Evolutionary conservation across 179 eudicot species (phyloP).

Genomic region (Patellifolia procumbens): DNA sequence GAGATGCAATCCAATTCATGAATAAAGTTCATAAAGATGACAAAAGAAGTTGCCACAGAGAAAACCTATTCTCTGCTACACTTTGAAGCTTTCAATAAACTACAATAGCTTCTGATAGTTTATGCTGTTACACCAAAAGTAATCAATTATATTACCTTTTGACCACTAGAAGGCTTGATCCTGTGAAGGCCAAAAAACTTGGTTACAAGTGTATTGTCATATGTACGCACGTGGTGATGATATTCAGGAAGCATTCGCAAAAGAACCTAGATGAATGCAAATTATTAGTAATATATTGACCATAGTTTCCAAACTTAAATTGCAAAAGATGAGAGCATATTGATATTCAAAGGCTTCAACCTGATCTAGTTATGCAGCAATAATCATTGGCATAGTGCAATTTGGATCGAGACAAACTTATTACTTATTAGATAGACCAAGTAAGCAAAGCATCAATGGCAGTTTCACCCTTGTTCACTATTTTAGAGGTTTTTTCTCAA

Average conservation of each 20-base stretch:
- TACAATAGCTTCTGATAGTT: neutral
- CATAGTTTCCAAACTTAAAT: neutral
- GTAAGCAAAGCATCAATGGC: neutral
- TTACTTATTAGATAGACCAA: neutral
- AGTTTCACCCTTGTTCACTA: slow-evolving; percentile 19
- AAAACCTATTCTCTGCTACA: neutral
- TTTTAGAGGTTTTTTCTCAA: no score
- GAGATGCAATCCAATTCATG: neutral
- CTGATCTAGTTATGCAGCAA: slow-evolving; percentile 8
- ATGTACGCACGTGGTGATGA: slow-evolving; percentile 75
- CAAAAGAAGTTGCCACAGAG: neutral
- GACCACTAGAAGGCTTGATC: slow-evolving; percentile 92
- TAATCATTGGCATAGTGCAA: slow-evolving; percentile 6
- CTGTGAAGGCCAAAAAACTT: slow-evolving; percentile 99
- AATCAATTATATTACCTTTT: slow-evolving; percentile 59
- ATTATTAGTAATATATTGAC: slow-evolving; percentile 13
- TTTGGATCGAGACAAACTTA: neutral
- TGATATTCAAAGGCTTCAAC: neutral
- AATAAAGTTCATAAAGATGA: neutral
- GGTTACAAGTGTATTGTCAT: slow-evolving; percentile 95
- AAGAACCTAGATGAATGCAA: slow-evolving; percentile 63
- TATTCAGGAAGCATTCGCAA: slow-evolving; percentile 91
- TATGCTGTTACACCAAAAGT: neutral
- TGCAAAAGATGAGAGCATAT: neutral
- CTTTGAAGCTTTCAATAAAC: neutral